Evolutionary conservation across 2,329 filamentous ascomycete species (phyloP), one percentile per base, ranked within the genome.

Genomic region (Verticillium nubilum): DNA sequence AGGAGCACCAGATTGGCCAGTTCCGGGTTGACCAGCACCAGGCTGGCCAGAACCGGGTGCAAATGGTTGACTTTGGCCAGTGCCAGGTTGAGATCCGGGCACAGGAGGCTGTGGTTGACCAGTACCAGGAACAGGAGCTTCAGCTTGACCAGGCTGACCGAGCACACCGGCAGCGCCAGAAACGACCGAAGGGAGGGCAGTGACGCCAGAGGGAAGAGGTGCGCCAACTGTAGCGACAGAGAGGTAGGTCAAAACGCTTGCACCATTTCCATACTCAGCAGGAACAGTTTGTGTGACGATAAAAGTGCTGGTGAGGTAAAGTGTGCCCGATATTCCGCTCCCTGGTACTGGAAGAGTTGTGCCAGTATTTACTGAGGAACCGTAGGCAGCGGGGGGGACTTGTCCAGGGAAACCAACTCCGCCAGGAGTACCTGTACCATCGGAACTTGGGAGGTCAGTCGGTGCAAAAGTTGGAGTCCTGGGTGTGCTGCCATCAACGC

Each of bases 291-390:
- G 50, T 6, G 56, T 58, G 42, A 52, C 17, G 47, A 47, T 25
- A 19, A 26, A 31, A n/a, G 56, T 58, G 37, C 37, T 33, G 56
- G 56, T 58, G 9, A 58, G 50, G 15, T 52, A 54, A 31, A 37
- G 13, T 31, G 27, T 42, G 13, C 29, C 56, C 13, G 42, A 56
- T 6, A 37, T 23, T 23, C 25, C 42, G 50, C 42, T 54, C 5
- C 28, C 31, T 25, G 19, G n/a, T 23, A 17, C 9, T 19, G 35
- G 47, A 33, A 31, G 29, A 15, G 15, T 52, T 13, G 35, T 19
- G 29, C 15, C 60, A 26, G 54, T 47, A 13, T 26, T 47, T 33
- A 47, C 7, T 6, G 23, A 33, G 15, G 54, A 56, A 13, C 35
- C 35, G 26, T 56, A 56, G 15, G 15, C 54, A 28, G 27, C 35